Evolutionary conservation across 345 rosid genomes (phyloP), one percentile per base, ranked within the genome.

Genomic region (Microthlaspi erraticum): DNA sequence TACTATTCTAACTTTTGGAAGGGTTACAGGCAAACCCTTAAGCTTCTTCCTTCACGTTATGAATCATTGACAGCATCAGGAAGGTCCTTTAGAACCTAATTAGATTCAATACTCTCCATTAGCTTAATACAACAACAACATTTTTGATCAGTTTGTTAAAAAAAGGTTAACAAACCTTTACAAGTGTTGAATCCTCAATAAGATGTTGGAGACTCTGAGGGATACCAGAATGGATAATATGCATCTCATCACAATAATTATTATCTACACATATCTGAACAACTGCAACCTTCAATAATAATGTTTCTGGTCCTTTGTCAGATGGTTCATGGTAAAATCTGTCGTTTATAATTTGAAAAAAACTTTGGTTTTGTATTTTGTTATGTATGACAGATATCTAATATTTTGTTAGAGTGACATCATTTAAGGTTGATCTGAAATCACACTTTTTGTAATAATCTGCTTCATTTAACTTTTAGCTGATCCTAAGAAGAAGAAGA

Each of bases 151-250:
- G n/a, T n/a, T n/a, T n/a, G n/a, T n/a, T n/a, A n/a, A n/a, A n/a
- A n/a, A n/a, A n/a, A n/a, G n/a, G n/a, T n/a, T n/a, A n/a, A n/a
- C n/a, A 19, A 67, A 90, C 98, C 82, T 93, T 93, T 29, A 82
- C 32, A 32, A 91, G 36, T 6, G 81, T 18, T 17, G 81, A 60
- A 76, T 91, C 93, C 78, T 87, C 88, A 41, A 93, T 90, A 72
- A 93, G 81, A 77, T 62, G 66, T 74, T 68, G 85, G 69, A 91
- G 81, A 38, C 83, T 86, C 9, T 31, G 81, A 49, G 96, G 82
- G 51, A 91, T 75, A 61, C 96, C 96, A 32, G 97, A 89, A 76
- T 89, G 95, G 54, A 84, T 23, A 52, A 89, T 82, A 70, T 93
- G 97, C 94, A 93, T 82, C 61, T 86, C 96, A 75, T 87, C 69